Conservation (phyloP, 2,329 filamentous ascomycete genomes). For the Colletotrichum lini region DNA sequence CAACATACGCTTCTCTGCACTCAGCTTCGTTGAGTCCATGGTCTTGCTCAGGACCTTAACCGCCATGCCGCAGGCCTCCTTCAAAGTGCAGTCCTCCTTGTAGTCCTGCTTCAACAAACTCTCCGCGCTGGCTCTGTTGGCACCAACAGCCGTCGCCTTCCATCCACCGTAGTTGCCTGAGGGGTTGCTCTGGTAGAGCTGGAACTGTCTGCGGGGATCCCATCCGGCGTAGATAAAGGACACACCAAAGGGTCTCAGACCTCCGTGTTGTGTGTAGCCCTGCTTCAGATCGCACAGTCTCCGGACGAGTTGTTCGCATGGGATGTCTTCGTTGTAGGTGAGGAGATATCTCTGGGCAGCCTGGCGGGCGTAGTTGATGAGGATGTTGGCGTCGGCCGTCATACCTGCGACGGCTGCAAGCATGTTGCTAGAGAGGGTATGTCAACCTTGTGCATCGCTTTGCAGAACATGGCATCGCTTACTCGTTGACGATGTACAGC, state of each 20-base stretch:
- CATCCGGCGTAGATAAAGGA: slow-evolving; percentile 99
- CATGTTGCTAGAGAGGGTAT: slow-evolving; percentile 87
- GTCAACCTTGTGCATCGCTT: background rate
- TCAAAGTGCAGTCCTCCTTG: slow-evolving; percentile 96
- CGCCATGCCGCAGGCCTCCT: slow-evolving; percentile 96
- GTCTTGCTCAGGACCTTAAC: slow-evolving; percentile 99
- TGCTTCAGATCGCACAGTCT: slow-evolving; percentile 98
- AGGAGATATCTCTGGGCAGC: slow-evolving; percentile 97
- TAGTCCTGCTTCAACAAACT: slow-evolving; percentile 99
- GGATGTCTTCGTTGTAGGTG: slow-evolving; percentile 99
- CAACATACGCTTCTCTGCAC: slow-evolving; percentile 96
- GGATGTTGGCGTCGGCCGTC: slow-evolving; percentile 99
- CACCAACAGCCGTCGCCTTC: slow-evolving; percentile 98
- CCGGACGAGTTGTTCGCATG: slow-evolving; percentile 98
- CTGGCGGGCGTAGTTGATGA: slow-evolving; percentile 99
- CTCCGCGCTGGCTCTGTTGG: slow-evolving; percentile 98
- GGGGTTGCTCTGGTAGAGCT: slow-evolving; percentile 99
- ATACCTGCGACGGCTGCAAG: slow-evolving; percentile 99
- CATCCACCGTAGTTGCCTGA: slow-evolving; percentile 99
- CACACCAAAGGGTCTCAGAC: slow-evolving; percentile 96
- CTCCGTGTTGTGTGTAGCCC: slow-evolving; percentile 98
- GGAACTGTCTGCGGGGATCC: slow-evolving; percentile 96
- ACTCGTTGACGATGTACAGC: slow-evolving; percentile 99
- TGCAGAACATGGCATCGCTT: slow-evolving; percentile 52
- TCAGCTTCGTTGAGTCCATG: slow-evolving; percentile 99